These are phyloP conservation scores for Lactarius vividus DNA, from an alignment of 768 basidiomycete genomes.

Conservation along the genomic window DNA sequence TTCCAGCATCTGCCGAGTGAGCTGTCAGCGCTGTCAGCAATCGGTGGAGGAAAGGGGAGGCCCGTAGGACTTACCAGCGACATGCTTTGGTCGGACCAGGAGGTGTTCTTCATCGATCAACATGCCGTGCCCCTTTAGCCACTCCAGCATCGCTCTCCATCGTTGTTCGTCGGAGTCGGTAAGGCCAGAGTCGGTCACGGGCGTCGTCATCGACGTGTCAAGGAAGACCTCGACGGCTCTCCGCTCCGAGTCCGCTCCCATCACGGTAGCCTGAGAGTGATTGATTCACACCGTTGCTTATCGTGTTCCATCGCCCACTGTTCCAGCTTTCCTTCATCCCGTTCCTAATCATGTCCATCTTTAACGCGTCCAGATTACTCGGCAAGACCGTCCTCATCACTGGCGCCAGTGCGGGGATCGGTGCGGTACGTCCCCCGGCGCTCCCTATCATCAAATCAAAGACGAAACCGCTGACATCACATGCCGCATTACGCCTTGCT, in stretches of 20 bases:
- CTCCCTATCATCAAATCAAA: neutral
- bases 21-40: constrained; percentile 1
- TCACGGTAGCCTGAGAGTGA: neutral
- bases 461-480: neutral
- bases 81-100: constrained; percentile 50
- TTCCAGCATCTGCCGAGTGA: constrained; percentile 51
- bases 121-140: constrained; percentile 27
- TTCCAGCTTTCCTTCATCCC: neutral
- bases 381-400: constrained; percentile 88
- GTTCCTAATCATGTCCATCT: constrained; percentile 60
- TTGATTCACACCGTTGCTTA: neutral
- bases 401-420: constrained; percentile 88
- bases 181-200: constrained; percentile 1
- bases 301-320: neutral
- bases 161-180: constrained; percentile 12
- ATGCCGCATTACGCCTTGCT: neutral
- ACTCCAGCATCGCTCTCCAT: constrained; percentile 23
- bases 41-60: constrained; percentile 8
- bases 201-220: neutral
- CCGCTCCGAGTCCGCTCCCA: neutral
- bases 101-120: constrained; percentile 39
- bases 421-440: constrained; percentile 55
- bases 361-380: constrained; percentile 75
- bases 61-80: constrained; percentile 44
- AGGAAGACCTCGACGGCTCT: neutral